phyloP scores from a whole-genome alignment of 1,284 basidiomycete species.

The Puccinia coronata region DNA sequence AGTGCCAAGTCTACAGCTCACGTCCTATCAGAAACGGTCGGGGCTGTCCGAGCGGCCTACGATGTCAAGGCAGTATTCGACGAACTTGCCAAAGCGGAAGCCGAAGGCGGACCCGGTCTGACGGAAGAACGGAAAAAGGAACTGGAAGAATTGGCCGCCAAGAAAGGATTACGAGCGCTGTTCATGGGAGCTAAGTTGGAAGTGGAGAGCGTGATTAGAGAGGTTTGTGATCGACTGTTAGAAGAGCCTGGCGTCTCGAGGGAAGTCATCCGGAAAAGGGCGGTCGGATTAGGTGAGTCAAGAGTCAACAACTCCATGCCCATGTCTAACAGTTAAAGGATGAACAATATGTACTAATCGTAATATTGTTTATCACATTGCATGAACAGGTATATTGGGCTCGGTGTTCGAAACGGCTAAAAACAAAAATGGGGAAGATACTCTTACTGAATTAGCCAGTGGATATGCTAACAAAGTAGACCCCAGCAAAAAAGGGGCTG shows the following conservation, averaged over 20 bases:
- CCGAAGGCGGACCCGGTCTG: constrained; percentile 83
- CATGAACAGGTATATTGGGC: constrained; percentile 39
- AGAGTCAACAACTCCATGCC: background rate
- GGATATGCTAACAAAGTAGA: constrained; percentile 50
- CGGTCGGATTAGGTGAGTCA: constrained; percentile 46
- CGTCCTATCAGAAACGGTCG: constrained; percentile 88
- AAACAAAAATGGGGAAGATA: constrained; percentile 48
- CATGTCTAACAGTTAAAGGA: background rate
- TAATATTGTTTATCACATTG: background rate
- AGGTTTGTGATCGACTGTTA: constrained; percentile 86
- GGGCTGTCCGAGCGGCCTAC: constrained; percentile 80
- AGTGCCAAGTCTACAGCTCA: constrained; percentile 92
- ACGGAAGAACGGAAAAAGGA: constrained; percentile 81
- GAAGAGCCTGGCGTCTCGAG: constrained; percentile 58
- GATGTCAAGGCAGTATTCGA: constrained; percentile 95
- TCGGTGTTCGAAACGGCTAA: constrained; percentile 45
- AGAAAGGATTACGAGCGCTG: constrained; percentile 66
- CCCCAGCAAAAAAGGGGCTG: constrained; percentile 27
- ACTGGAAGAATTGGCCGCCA: constrained; percentile 92
- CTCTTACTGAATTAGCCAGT: constrained; percentile 33
- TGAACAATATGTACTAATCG: background rate
- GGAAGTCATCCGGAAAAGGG: constrained; percentile 39
- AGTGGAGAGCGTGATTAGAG: constrained; percentile 87
- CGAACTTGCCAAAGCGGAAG: constrained; percentile 71
- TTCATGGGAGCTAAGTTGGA: constrained; percentile 82